Evolutionary conservation across 495 filamentous ascomycete genomes (phyloP), one percentile per base, ranked within the genome.

Genomic region (Rhypophila decipiens): DNA sequence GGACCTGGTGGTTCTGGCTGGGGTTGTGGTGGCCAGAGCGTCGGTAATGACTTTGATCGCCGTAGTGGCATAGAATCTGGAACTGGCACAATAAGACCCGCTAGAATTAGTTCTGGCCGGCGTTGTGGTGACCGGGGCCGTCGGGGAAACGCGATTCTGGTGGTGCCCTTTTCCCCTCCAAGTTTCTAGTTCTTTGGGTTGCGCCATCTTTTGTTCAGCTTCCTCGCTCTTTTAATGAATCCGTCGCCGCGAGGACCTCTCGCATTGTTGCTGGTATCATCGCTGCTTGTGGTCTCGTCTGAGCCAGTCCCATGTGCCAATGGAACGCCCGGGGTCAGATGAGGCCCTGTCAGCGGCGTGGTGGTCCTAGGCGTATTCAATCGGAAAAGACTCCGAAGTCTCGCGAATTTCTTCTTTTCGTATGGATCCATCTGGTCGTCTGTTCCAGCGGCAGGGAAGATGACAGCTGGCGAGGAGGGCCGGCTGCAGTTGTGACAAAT

Each of bases 401-500:
- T 31, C 27, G 7, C 7, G 27, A 13, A 13, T 13, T 7, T 7
- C 27, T 13, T 7, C 27, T 31, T 31, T n/a, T n/a, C n/a, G n/a
- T 7, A 13, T 7, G 27, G 27, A 24, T 42, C 42, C 44, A 17
- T 41, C 33, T 27, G 24, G 17, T 20, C 22, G 13, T 40, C 19
- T 11, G 12, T 21, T 19, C 8, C 3, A 22, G 21, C 44, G 33
- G 20, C 24, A n/a, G 39, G 8, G 18, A 23, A 20, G 36, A 18
- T 31, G 17, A 24, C 1, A 2, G 52, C 41, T 19, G 58, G 58
- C 9, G 49, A 55, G 12, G 53, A 31, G 5, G 46, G 46, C 2
- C 58, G 37, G 44, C 48, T 51, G 45, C 61, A 62, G 21, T 55
- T 46, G 31, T 37, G 55, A 37, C 60, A 64, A 12, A 53, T 17